Evolutionary conservation across 2,329 filamentous ascomycete species (phyloP).

Genomic region (Gnomoniopsis sp.): DNA sequence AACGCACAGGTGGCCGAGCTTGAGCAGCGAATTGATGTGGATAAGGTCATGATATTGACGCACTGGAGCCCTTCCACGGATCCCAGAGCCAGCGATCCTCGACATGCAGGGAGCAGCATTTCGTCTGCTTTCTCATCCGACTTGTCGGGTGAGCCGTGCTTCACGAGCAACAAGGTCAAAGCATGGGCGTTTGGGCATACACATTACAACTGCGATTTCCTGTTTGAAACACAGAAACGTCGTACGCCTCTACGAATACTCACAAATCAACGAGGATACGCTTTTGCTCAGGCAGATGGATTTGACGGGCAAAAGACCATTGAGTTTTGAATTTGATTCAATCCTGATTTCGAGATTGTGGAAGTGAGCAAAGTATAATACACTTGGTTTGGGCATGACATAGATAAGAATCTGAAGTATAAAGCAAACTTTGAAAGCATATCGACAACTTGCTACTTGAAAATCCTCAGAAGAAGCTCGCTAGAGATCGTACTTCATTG

Average conservation of each 20-base stretch:
- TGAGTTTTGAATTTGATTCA: neutral
- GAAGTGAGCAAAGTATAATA: no score
- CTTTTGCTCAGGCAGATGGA: constrained; percentile 6
- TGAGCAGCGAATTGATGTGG: constrained; percentile 18
- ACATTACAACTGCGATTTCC: constrained; percentile 42
- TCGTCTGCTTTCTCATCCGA: constrained; percentile 37
- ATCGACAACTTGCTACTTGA: no score
- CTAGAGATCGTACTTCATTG: no score
- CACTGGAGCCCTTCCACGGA: constrained; percentile 39
- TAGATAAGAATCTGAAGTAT: no score
- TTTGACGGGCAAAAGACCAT: neutral
- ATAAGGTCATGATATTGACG: constrained; percentile 35
- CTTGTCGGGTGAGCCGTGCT: constrained; percentile 33
- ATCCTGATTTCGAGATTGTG: no score
- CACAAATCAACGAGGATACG: constrained; percentile 25
- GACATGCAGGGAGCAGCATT: constrained; percentile 25
- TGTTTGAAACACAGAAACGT: constrained; percentile 15
- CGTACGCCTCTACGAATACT: constrained; percentile 2
- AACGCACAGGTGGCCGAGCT: constrained; percentile 32
- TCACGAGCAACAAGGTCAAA: constrained; percentile 30
- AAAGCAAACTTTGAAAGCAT: no score
- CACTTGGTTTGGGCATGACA: no score
- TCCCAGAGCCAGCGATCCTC: constrained; percentile 30
- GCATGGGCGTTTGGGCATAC: constrained; percentile 49
- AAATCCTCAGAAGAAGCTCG: no score